These are phyloP conservation scores for Phytophthora litchii DNA, from an alignment of 352 stramenopile species.

Conservation along the genomic window DNA sequence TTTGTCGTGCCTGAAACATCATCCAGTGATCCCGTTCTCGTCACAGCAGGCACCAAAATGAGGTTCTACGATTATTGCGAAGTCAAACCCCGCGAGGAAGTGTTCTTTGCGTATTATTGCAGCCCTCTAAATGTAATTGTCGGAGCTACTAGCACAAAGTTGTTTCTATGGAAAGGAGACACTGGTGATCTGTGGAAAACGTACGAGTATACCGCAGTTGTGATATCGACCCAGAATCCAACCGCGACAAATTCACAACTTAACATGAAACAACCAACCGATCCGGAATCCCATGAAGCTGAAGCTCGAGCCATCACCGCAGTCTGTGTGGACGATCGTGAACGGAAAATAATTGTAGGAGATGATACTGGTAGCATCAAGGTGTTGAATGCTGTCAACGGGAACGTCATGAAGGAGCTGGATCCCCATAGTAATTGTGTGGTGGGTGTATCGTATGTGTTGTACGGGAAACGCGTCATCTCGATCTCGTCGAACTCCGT, in stretches of 20 bases:
- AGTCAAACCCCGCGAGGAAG: slow-evolving; percentile 63
- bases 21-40: slow-evolving; percentile 57
- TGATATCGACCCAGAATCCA: slow-evolving; percentile 26
- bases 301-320: slow-evolving; percentile 57
- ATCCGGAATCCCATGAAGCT: slow-evolving; percentile 24
- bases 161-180: slow-evolving; percentile 68
- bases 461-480: slow-evolving; percentile 67
- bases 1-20: slow-evolving; percentile 54
- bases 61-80: slow-evolving; percentile 70
- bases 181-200: slow-evolving; percentile 57
- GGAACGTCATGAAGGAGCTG: slow-evolving; percentile 85
- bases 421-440: slow-evolving; percentile 58
- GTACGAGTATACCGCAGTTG: slow-evolving; percentile 53
- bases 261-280: slow-evolving; percentile 10
- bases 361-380: slow-evolving; percentile 70
- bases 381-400: slow-evolving; percentile 79
- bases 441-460: slow-evolving; percentile 58
- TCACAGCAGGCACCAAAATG: slow-evolving; percentile 45
- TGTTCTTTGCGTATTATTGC: slow-evolving; percentile 68
- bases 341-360: slow-evolving; percentile 81
- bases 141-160: slow-evolving; percentile 54
- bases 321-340: slow-evolving; percentile 82
- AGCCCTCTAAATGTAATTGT: slow-evolving; percentile 60
- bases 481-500: slow-evolving; percentile 63
- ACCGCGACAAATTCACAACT: slow-evolving; percentile 8